These are phyloP conservation scores for Suillus subaureus DNA, from an alignment of 768 basidiomycete genomes.

Conservation along the genomic window DNA sequence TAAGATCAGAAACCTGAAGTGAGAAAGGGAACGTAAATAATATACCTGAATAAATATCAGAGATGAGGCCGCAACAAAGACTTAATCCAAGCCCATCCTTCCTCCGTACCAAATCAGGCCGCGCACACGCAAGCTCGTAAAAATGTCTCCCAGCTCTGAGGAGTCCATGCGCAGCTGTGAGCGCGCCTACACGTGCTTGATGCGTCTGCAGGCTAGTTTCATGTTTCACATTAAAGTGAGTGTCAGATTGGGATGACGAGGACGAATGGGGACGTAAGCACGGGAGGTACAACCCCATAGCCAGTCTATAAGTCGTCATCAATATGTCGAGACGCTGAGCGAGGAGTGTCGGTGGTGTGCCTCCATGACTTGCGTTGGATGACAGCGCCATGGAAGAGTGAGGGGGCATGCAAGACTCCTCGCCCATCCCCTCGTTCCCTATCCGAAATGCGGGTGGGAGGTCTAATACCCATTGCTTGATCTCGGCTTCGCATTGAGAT, in stretches of 20 bases:
- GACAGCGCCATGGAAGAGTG: slow-evolving; percentile 6
- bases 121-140: background rate
- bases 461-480: slow-evolving; percentile 53
- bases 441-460: slow-evolving; percentile 55
- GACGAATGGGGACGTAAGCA: slow-evolving; percentile 46
- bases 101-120: slow-evolving; percentile 2
- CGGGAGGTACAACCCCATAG: slow-evolving; percentile 69
- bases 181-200: slow-evolving; percentile 57
- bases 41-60: background rate
- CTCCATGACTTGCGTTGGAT: slow-evolving; percentile 16
- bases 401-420: background rate
- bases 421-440: slow-evolving; percentile 28
- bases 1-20: background rate
- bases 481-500: slow-evolving; percentile 54
- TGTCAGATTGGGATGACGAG: slow-evolving; percentile 18
- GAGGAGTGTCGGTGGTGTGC: slow-evolving; percentile 39
- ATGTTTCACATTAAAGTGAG: slow-evolving; percentile 7
- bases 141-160: background rate
- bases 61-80: background rate
- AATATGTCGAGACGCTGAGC: slow-evolving; percentile 62
- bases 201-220: slow-evolving; percentile 32
- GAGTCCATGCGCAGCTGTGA: slow-evolving; percentile 60
- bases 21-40: background rate
- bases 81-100: slow-evolving; percentile 5
- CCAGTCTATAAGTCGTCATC: slow-evolving; percentile 59